Percentiles rank a stretch among this genome's conserved stretches.
phyloP scores from a whole-genome alignment of 164 flowering plant species.

The Tetrastigma voinierianum region DNA sequence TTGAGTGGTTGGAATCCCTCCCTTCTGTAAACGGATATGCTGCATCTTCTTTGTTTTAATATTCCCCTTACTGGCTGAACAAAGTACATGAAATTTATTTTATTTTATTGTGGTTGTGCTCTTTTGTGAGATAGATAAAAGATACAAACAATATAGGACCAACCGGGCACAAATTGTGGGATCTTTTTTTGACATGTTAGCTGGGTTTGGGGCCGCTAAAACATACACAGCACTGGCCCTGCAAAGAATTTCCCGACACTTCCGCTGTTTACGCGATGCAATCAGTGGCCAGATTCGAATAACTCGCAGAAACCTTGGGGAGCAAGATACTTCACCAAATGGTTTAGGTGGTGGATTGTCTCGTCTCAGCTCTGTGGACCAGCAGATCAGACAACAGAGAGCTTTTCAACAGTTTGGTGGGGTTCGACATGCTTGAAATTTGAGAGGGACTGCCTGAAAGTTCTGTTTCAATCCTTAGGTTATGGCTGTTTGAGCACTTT shows the following conservation, averaged over 20 bases:
- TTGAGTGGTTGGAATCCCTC: too few relatives aligned
- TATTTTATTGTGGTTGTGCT: neutral
- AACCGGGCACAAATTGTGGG: constrained; percentile 79
- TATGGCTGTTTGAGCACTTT: constrained; percentile 97
- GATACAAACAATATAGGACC: constrained; percentile 76
- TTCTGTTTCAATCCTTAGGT: constrained; percentile 86
- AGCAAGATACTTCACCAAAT: constrained; percentile 49
- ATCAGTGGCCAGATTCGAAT: constrained; percentile 62
- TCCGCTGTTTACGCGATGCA: constrained; percentile 78
- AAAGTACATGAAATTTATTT: too few relatives aligned
- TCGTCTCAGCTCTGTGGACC: constrained; percentile 78
- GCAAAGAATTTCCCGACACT: constrained; percentile 77
- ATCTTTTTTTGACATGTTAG: constrained; percentile 71
- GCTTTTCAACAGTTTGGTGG: constrained; percentile 82
- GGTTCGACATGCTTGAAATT: constrained; percentile 87
- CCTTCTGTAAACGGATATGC: too few relatives aligned
- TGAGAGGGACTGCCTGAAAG: constrained; percentile 91
- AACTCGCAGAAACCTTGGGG: constrained; percentile 65
- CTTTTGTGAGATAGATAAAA: constrained; percentile 63
- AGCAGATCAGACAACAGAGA: constrained; percentile 75
- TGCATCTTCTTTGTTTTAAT: too few relatives aligned
- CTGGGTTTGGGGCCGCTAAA: constrained; percentile 78
- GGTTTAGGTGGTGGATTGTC: constrained; percentile 50
- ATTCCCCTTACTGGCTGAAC: too few relatives aligned
- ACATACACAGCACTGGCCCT: constrained; percentile 81